phyloP scores from a whole-genome alignment of 2,329 filamentous ascomycete species.

The Aureobasidium leucospermi region DNA sequence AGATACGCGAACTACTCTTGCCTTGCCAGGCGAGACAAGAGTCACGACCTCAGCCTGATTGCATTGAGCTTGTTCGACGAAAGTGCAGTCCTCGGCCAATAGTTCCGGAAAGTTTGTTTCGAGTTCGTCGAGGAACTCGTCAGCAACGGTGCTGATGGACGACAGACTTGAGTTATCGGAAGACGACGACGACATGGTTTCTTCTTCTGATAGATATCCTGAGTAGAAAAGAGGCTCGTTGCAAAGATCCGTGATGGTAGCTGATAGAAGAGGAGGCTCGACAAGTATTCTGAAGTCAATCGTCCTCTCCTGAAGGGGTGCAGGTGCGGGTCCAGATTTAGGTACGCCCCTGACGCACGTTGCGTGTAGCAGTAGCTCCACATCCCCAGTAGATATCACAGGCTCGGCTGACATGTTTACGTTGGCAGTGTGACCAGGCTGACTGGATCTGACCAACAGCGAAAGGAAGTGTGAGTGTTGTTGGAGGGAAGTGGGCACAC shows the following conservation, averaged over 20 bases:
- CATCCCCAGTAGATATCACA: constrained; percentile 3
- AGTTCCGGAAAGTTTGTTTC: constrained; percentile 19
- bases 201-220: constrained; percentile 22
- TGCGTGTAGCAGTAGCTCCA: constrained; percentile 9
- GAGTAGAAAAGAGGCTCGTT: constrained; percentile 18
- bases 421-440: constrained; percentile 10
- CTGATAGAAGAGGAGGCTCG: constrained; percentile 10
- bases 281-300: constrained; percentile 8
- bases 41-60: constrained; percentile 22
- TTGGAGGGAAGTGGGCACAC: background rate
- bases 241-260: constrained; percentile 14
- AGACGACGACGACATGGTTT: constrained; percentile 1
- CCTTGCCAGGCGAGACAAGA: constrained; percentile 23
- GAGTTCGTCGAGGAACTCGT: constrained; percentile 6
- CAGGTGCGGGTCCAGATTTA: constrained; percentile 9
- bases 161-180: constrained; percentile 20
- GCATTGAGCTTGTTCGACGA: constrained; percentile 21
- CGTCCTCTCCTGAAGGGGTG: constrained; percentile 10
- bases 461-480: background rate
- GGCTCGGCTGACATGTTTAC: constrained; percentile 7
- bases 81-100: constrained; percentile 18
- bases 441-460: constrained; percentile 5
- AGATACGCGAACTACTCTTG: constrained; percentile 20
- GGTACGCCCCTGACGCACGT: constrained; percentile 5
- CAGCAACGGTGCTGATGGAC: constrained; percentile 4